Base-by-base conservation (phyloP, 192 early-diverging fungal genomes). In the Spizellomyces sp. region DNA sequence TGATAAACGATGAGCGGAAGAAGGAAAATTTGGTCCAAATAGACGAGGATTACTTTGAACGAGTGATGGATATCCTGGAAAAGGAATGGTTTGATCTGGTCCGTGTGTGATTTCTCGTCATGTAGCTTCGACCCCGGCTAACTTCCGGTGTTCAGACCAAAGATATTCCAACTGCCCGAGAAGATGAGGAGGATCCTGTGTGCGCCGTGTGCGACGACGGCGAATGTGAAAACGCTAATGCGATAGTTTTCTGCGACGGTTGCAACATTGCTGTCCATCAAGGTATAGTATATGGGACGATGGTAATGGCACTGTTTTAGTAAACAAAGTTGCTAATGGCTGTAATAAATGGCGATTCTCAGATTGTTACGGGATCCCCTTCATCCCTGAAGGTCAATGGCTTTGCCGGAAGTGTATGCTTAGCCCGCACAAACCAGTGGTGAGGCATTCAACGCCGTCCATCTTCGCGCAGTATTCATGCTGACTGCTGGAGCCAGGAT, bases 321-420 rank as follows among this genome's bases (percentile, higher is more conserved):
- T 56, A 56, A n/a, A 56, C 54, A 56, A 56, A 22, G 22, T 56
- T 22, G 5, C 54, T 56, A n/a, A n/a, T 56, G 7, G 4, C 15
- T 65, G 44, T 65, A 9, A 14, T 22, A 17, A 36, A 36, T 36
- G 27, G 27, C 27, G 27, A 3, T 19, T 56, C 45, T 41, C 75
- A 91, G 96, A 98, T 77, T 99, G 98, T 77, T 99, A 99, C 78
- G 98, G 98, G 21, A 89, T 99, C 50, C 96, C 98, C 2, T 98
- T 93, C 76, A 98, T 99, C 60, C 98, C 98, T 9, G 98, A 99
- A 83, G 98, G 96, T 9, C 96, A 97, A 77, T 99, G 98, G 98
- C 83, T 99, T 36, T 99, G 98, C 70, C 88, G 98, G 21, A 93
- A 92, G 64, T 99, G 98, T 82, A 98, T 98, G 93, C 80, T 98